Evolutionary conservation across 345 rosid species (phyloP).

Genomic region (Brassica incana): DNA sequence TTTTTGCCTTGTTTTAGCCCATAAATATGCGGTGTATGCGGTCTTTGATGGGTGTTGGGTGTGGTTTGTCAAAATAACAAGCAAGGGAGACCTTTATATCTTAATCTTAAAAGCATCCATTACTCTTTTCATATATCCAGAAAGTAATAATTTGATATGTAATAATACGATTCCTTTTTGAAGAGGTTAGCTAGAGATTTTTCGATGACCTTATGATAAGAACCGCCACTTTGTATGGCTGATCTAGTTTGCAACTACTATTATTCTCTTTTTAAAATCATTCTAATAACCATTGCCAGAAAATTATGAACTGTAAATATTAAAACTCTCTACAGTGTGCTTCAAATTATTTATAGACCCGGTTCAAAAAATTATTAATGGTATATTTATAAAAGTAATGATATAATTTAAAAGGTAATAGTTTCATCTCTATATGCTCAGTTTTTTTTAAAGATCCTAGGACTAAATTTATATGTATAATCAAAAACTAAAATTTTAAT

Average conservation of each 20-base stretch:
- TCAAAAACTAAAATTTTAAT: neutral
- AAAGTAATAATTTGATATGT: constrained; percentile 5
- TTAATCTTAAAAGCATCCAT: constrained; percentile 7
- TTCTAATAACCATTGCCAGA: neutral
- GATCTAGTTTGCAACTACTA: constrained; percentile 2
- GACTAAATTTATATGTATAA: neutral
- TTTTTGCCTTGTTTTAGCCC: neutral
- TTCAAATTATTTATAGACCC: neutral
- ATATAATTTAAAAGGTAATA: no score
- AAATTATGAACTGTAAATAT: neutral
- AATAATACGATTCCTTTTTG: neutral
- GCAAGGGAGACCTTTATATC: constrained; percentile 2
- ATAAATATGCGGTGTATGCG: neutral
- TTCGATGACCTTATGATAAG: constrained; percentile 21
- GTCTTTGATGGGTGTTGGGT: neutral
- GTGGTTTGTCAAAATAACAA: constrained; percentile 7
- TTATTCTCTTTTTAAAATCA: neutral
- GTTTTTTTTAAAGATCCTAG: neutral
- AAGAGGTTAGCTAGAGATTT: constrained; percentile 13
- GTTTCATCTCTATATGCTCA: no score
- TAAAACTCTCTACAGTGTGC: neutral
- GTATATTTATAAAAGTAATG: neutral
- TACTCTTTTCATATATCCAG: constrained; percentile 11
- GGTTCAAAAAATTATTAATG: neutral
- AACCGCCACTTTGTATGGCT: constrained; percentile 33